Percentiles rank a stretch among this genome's conserved stretches.
Conservation (phyloP, 129 eudicot species). For the Artemisia tridentata region DNA sequence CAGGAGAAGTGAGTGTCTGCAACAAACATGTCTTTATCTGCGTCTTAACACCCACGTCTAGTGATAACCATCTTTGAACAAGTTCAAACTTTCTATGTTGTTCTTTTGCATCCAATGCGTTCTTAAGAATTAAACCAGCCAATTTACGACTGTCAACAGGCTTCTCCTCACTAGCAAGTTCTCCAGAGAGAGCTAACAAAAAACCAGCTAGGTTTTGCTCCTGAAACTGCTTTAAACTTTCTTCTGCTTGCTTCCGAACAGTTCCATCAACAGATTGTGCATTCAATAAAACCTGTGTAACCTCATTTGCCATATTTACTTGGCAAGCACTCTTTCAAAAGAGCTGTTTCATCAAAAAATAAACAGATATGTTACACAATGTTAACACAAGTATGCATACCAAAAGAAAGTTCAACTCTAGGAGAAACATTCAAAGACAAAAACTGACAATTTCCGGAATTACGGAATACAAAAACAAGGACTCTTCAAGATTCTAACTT, state of each 20-base stretch:
- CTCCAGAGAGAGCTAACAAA: neutral
- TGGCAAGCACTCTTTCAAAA: neutral
- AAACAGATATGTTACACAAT: too few species aligned
- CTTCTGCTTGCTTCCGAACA: neutral
- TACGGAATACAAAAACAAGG: too few species aligned
- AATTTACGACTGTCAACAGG: slow-evolving; percentile 3
- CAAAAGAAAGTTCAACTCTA: too few species aligned
- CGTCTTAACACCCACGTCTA: neutral
- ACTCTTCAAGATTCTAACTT: too few species aligned
- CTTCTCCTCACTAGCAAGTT: neutral
- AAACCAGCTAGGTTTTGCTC: neutral
- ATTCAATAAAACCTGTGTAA: neutral
- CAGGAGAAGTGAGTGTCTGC: neutral
- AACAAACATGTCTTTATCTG: neutral
- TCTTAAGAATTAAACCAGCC: neutral
- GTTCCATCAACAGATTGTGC: neutral
- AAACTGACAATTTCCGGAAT: too few species aligned
- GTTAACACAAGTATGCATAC: too few species aligned
- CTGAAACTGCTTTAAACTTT: slow-evolving; percentile 1
- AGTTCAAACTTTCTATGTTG: neutral
- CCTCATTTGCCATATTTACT: neutral
- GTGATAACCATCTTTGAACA: slow-evolving; percentile 3
- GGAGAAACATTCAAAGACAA: too few species aligned
- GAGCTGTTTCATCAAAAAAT: neutral
- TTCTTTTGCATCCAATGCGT: neutral